Conservation (phyloP, 768 basidiomycete genomes). For the Lentinula detonsa region DNA sequence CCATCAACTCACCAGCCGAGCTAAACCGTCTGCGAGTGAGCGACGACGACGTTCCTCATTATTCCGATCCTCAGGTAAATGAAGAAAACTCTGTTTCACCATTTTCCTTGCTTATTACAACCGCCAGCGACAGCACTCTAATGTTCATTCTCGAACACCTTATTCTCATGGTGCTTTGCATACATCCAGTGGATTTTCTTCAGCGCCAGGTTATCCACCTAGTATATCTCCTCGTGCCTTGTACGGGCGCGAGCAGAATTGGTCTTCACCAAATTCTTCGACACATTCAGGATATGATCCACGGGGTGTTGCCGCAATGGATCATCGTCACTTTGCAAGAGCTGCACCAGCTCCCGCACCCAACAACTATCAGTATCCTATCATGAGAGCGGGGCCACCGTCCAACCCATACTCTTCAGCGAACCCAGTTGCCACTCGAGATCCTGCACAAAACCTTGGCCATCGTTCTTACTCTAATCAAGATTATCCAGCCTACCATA, state of each 20-base stretch:
- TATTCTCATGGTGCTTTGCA: neutral
- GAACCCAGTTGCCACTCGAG: neutral
- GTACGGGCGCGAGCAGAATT: neutral
- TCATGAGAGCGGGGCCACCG: neutral
- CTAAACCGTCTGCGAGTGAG: conserved; percentile 38
- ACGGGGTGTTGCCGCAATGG: neutral
- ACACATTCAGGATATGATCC: neutral
- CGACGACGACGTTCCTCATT: conserved; percentile 25
- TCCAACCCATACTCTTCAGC: neutral
- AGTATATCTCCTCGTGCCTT: neutral
- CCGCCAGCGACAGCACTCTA: neutral
- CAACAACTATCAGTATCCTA: neutral
- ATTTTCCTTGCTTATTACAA: neutral
- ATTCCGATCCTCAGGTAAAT: conserved; percentile 2
- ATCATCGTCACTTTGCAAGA: neutral
- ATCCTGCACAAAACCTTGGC: neutral
- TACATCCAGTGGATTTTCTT: neutral
- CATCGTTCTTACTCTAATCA: neutral
- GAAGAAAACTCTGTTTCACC: too few relatives aligned
- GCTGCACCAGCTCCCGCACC: neutral
- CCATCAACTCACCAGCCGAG: conserved; percentile 31
- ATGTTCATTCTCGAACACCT: neutral
- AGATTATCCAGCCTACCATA: neutral
- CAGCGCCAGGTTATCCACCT: neutral
- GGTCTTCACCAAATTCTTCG: neutral